phyloP scores from a whole-genome alignment of 805 yeast species.

The Cyberlindnera xylosilytica region DNA sequence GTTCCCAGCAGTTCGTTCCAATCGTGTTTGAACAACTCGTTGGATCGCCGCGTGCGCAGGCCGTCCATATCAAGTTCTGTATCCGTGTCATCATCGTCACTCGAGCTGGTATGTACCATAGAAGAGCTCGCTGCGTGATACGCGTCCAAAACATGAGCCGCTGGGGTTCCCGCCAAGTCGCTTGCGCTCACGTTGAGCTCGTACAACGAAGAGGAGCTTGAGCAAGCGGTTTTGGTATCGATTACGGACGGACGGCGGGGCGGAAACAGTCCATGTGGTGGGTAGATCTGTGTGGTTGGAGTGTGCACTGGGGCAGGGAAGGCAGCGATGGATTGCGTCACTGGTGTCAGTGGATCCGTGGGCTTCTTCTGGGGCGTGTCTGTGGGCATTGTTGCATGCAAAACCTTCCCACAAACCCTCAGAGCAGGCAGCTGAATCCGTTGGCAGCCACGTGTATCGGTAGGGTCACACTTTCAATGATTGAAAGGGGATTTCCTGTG shows the following conservation, averaged over 20 bases:
- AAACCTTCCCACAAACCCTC: background rate
- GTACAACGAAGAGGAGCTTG: conserved; percentile 17
- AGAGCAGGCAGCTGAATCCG: too few relatives aligned
- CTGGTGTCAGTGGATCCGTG: conserved; percentile 12
- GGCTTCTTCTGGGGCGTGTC: conserved; percentile 8
- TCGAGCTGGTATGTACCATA: conserved; percentile 6
- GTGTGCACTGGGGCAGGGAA: conserved; percentile 4
- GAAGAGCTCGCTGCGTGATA: conserved; percentile 6
- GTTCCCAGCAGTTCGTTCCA: conserved; percentile 11
- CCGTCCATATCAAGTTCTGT: conserved; percentile 12
- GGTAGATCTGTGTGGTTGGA: conserved; percentile 3
- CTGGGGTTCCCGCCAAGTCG: conserved; percentile 4
- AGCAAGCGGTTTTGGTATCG: conserved; percentile 11
- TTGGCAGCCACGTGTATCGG: too few relatives aligned
- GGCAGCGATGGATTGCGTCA: conserved; percentile 6
- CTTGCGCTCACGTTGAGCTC: conserved; percentile 15
- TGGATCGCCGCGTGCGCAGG: conserved; percentile 9
- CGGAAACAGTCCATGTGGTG: background rate
- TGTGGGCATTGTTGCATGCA: background rate
- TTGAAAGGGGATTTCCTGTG: too few relatives aligned
- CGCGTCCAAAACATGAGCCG: conserved; percentile 1
- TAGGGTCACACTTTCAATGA: too few relatives aligned
- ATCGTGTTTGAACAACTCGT: conserved; percentile 14
- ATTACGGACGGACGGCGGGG: conserved; percentile 14
- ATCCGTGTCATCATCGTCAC: conserved; percentile 17